A percentile compares a stretch with the other conserved stretches of the same genome.
phyloP scores from a whole-genome alignment of 768 basidiomycete genomes.

The Neoboletus subvelutipes region DNA sequence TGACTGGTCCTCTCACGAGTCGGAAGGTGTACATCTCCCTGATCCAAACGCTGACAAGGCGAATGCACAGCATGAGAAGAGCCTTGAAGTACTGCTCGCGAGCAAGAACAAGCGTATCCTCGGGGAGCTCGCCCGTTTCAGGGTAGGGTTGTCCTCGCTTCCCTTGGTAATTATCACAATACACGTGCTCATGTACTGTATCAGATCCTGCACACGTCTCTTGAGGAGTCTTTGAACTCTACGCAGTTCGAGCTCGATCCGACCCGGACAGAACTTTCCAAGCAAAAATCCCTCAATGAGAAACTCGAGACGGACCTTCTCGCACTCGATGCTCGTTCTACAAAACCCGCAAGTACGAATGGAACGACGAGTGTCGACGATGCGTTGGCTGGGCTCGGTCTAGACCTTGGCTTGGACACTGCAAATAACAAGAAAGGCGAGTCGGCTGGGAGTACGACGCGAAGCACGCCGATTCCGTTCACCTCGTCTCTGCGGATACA shows the following conservation, averaged over 20 bases:
- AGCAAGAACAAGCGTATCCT: constrained; percentile 91
- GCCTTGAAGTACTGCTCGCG: constrained; percentile 87
- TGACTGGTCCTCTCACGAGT: constrained; percentile 40
- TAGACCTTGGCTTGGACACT: constrained; percentile 41
- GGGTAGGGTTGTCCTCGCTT: constrained; percentile 45
- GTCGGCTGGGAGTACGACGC: constrained; percentile 26
- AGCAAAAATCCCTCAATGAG: constrained; percentile 80
- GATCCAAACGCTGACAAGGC: constrained; percentile 88
- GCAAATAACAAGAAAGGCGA: constrained; percentile 21
- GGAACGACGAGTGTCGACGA: constrained; percentile 41
- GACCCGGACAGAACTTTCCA: constrained; percentile 66
- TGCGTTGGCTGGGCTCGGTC: constrained; percentile 68
- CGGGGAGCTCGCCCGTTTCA: constrained; percentile 89
- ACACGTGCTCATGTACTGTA: not conserved
- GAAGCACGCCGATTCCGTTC: constrained; percentile 69
- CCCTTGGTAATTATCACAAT: not conserved
- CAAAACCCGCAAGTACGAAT: constrained; percentile 18
- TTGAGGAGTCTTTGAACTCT: constrained; percentile 65
- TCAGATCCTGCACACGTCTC: constrained; percentile 80
- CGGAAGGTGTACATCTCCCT: constrained; percentile 65
- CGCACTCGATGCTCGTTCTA: constrained; percentile 60
- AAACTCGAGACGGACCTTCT: constrained; percentile 90
- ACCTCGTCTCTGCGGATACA: constrained; percentile 76
- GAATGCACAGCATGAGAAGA: constrained; percentile 71
- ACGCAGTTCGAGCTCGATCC: constrained; percentile 57